A percentile compares a stretch with the other conserved stretches of the same genome.
Evolutionary conservation across 1,284 basidiomycete genomes (phyloP).

Genomic region (Ganoderma multipileum): DNA sequence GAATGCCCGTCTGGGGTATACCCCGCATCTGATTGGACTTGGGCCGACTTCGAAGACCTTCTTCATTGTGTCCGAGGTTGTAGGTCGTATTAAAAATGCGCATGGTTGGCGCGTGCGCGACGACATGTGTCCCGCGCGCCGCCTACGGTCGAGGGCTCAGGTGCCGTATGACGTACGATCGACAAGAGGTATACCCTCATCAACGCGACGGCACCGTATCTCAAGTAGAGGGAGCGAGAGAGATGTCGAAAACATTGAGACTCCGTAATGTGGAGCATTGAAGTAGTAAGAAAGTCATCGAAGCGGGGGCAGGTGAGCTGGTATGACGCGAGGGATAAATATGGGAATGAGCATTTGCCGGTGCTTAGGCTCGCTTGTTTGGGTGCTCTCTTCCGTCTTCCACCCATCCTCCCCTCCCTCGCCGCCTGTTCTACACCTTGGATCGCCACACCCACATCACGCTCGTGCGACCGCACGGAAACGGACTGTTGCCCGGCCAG

Average conservation of each 20-base stretch:
- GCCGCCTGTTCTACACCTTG: slow-evolving; percentile 28
- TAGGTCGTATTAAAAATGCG: background rate
- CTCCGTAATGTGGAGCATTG: background rate
- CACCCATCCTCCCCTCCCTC: slow-evolving; percentile 14
- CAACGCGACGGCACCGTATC: background rate
- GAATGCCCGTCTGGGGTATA: background rate
- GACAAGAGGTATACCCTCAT: background rate
- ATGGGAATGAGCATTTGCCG: slow-evolving; percentile 8
- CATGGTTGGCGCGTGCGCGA: background rate
- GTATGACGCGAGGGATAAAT: slow-evolving; percentile 3
- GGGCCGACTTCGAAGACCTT: background rate
- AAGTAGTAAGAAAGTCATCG: background rate
- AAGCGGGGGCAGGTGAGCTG: background rate
- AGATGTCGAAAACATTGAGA: background rate
- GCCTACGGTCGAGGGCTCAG: background rate
- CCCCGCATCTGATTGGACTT: background rate
- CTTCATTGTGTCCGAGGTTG: background rate
- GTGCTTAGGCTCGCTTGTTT: slow-evolving; percentile 8
- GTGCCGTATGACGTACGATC: background rate
- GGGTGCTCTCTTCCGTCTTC: slow-evolving; percentile 20
- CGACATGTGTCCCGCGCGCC: background rate
- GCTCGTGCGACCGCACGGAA: slow-evolving; percentile 65
- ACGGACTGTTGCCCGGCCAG: slow-evolving; percentile 63
- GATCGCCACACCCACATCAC: slow-evolving; percentile 24
- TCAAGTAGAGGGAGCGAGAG: no score